These are phyloP conservation scores for Fusarium oligoseptatum DNA, from an alignment of 2,329 filamentous ascomycete genomes.

Conservation along the genomic window DNA sequence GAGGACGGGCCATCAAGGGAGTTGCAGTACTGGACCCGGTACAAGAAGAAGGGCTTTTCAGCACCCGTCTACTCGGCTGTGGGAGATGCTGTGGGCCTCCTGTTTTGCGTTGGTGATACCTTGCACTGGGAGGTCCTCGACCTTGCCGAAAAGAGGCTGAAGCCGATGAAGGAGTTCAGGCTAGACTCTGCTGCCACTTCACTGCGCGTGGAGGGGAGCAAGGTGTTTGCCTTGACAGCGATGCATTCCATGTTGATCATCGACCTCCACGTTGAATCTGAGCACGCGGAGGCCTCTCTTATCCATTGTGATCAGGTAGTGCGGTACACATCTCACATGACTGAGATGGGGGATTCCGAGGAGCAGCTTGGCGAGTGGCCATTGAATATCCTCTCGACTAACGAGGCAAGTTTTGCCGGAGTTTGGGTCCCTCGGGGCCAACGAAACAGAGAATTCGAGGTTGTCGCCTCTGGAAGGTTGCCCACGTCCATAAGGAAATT, in stretches of 20 bases:
- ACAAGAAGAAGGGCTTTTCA: slow-evolving; percentile 60
- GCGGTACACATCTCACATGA: slow-evolving; percentile 60
- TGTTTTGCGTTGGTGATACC: slow-evolving; percentile 66
- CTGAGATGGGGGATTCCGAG: slow-evolving; percentile 57
- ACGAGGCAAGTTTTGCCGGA: slow-evolving; percentile 61
- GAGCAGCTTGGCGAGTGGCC: slow-evolving; percentile 50
- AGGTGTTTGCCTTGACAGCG: slow-evolving; percentile 65
- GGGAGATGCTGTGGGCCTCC: slow-evolving; percentile 67
- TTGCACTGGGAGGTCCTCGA: slow-evolving; percentile 71
- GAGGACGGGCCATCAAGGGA: slow-evolving; percentile 31
- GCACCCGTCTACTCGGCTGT: slow-evolving; percentile 69
- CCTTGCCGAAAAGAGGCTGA: slow-evolving; percentile 63
- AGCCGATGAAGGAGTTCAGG: slow-evolving; percentile 58
- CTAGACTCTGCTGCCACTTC: slow-evolving; percentile 67
- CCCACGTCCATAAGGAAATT: slow-evolving; percentile 69
- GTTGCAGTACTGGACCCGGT: slow-evolving; percentile 67
- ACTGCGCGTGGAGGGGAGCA: slow-evolving; percentile 61
- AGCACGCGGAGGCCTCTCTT: slow-evolving; percentile 52
- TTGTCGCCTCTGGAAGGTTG: slow-evolving; percentile 70
- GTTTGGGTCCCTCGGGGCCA: slow-evolving; percentile 63
- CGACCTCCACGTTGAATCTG: slow-evolving; percentile 58
- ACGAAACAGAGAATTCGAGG: slow-evolving; percentile 56
- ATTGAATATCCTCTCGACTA: slow-evolving; percentile 63
- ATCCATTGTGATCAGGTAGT: slow-evolving; percentile 62
- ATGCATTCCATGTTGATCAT: slow-evolving; percentile 69